Percentiles rank a stretch among this genome's conserved stretches.
These are phyloP conservation scores for Adiantum capillusveneris DNA, from an alignment of 75 land plant species.

Conservation along the genomic window DNA sequence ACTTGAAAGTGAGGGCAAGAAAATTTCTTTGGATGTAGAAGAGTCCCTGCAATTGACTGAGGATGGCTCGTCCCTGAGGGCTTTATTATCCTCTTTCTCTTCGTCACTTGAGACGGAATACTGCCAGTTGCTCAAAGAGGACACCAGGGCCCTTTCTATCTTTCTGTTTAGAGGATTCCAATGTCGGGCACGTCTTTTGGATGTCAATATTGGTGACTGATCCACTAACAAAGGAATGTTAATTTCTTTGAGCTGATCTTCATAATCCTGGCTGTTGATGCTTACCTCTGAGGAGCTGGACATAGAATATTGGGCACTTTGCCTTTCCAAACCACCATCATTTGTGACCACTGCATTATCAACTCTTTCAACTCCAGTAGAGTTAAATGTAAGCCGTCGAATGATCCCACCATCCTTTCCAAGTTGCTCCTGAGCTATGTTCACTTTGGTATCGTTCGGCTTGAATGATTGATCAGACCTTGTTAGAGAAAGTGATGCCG, in stretches of 20 bases:
- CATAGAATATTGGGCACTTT: background rate
- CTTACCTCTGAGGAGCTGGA: background rate
- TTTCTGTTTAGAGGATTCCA: background rate
- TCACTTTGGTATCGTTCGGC: background rate
- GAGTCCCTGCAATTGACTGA: no score
- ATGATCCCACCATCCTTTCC: background rate
- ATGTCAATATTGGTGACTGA: background rate
- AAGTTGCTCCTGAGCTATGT: background rate
- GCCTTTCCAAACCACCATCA: background rate
- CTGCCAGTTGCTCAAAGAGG: constrained; percentile 11
- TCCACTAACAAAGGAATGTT: background rate
- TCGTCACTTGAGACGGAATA: background rate
- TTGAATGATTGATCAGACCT: background rate
- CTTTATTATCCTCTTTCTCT: no score
- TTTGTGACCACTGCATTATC: background rate
- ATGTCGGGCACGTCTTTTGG: background rate
- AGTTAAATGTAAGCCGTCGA: background rate
- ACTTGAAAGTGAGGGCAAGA: no score
- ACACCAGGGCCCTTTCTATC: constrained; percentile 4
- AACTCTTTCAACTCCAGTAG: background rate
- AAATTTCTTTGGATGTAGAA: no score
- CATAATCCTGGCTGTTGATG: background rate
- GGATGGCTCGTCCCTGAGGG: no score
- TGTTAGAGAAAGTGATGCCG: background rate
- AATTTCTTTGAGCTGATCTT: background rate